phyloP scores from a whole-genome alignment of 805 yeast species.

The Cyberlindnera subsufficiens region DNA sequence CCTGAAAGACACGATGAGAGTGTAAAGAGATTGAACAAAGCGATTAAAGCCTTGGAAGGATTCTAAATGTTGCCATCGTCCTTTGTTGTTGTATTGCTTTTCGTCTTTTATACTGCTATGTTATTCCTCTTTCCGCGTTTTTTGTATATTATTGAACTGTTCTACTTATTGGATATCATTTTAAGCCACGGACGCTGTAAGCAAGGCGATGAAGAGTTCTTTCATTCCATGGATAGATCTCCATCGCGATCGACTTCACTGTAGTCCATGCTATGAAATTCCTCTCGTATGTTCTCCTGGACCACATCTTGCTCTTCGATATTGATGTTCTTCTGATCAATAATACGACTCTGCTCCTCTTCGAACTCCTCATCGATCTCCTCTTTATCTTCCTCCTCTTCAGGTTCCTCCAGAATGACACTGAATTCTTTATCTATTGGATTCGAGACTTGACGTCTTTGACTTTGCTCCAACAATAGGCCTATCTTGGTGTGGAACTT shows the following conservation, averaged over 20 bases:
- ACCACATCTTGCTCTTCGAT: conserved; percentile 1
- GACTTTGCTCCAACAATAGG: conserved; percentile 16
- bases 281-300: conserved; percentile 2
- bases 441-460: conserved; percentile 14
- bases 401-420: conserved; percentile 20
- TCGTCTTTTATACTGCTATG: background rate
- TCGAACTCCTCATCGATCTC: conserved; percentile 20
- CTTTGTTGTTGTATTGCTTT: background rate
- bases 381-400: conserved; percentile 19
- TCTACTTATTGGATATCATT: too few species aligned
- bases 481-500: conserved; percentile 23
- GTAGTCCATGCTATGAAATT: background rate
- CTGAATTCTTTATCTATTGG: conserved; percentile 22
- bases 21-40: conserved; percentile 69
- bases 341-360: conserved; percentile 13
- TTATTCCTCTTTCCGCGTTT: background rate
- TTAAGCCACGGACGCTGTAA: too few species aligned
- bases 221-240: conserved; percentile 18
- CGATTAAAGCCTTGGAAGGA: conserved; percentile 84
- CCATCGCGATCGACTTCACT: conserved; percentile 12
- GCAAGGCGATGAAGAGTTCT: too few species aligned
- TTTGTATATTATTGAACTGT: background rate
- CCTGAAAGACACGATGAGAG: conserved; percentile 79
- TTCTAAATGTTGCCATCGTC: conserved; percentile 28
- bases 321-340: conserved; percentile 1